These are phyloP conservation scores for Aurinia saxatilis DNA, from an alignment of 345 rosid species.

Conservation along the genomic window DNA sequence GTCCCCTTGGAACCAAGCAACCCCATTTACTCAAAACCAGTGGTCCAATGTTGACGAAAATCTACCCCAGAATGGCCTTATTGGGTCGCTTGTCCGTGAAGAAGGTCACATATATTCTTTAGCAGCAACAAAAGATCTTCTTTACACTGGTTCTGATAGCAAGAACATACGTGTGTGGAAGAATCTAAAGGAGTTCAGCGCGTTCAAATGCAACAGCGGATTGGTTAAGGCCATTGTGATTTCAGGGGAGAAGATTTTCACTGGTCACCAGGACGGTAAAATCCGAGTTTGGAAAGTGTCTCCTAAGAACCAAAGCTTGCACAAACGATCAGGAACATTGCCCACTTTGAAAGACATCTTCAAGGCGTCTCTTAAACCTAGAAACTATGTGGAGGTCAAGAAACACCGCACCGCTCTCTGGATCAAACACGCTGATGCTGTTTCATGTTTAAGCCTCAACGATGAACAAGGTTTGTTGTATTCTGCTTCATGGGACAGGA, in stretches of 20 bases:
- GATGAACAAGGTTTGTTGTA: slow-evolving; percentile 61
- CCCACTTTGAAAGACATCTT: slow-evolving; percentile 84
- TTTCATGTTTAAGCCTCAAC: slow-evolving; percentile 72
- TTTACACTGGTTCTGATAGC: slow-evolving; percentile 94
- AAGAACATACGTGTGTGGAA: slow-evolving; percentile 98
- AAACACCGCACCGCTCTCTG: slow-evolving; percentile 64
- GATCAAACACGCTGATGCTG: slow-evolving; percentile 91
- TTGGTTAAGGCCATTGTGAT: slow-evolving; percentile 85
- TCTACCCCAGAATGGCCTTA: slow-evolving; percentile 51
- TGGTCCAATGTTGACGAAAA: slow-evolving; percentile 45
- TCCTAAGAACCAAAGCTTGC: slow-evolving; percentile 54
- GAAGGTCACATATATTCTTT: slow-evolving; percentile 94
- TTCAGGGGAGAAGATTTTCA: slow-evolving; percentile 71
- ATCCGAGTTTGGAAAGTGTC: slow-evolving; percentile 85
- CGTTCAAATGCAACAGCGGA: slow-evolving; percentile 88
- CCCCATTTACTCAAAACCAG: slow-evolving; percentile 38
- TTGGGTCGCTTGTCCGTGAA: slow-evolving; percentile 84
- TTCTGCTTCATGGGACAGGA: slow-evolving; percentile 93
- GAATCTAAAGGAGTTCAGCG: slow-evolving; percentile 75
- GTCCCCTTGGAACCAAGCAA: slow-evolving; percentile 94
- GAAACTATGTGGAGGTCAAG: slow-evolving; percentile 73
- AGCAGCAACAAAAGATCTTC: slow-evolving; percentile 74
- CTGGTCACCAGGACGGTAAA: slow-evolving; percentile 94
- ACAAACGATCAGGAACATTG: slow-evolving; percentile 70
- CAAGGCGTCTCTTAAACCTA: slow-evolving; percentile 76